These are phyloP conservation scores for Rhodotorula sp. DNA, from an alignment of 1,284 basidiomycete genomes.

Conservation along the genomic window DNA sequence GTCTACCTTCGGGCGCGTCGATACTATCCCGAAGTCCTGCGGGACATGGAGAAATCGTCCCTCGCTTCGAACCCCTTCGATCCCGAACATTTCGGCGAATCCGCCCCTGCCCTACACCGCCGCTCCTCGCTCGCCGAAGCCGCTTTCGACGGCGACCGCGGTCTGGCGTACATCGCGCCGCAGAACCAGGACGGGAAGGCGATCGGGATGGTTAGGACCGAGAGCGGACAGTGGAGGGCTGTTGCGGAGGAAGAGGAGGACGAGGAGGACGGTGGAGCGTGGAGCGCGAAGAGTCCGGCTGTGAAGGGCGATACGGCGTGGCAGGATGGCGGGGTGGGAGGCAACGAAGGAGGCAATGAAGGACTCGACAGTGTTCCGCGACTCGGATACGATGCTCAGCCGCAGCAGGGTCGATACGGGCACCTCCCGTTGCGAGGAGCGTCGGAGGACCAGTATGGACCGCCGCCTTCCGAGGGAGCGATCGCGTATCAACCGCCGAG, in stretches of 20 bases:
- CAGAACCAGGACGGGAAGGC: constrained; percentile 2
- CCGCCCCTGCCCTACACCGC: not conserved
- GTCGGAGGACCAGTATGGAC: not conserved
- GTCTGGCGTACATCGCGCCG: not conserved
- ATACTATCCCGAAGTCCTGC: constrained; percentile 28
- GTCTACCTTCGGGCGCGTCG: constrained; percentile 23
- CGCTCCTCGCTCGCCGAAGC: not conserved
- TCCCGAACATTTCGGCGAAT: not conserved
- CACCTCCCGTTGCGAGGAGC: constrained; percentile 14
- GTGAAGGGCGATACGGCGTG: constrained; percentile 4
- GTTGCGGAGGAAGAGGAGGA: not conserved
- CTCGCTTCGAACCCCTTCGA: not conserved
- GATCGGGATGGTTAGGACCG: constrained; percentile 10
- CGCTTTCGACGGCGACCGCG: constrained; percentile 8
- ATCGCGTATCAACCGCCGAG: not conserved
- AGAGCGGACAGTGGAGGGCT: not conserved
- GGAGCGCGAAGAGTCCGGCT: constrained; percentile 4
- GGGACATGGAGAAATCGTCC: constrained; percentile 20
- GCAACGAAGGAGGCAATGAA: not conserved
- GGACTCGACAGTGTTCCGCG: not conserved
- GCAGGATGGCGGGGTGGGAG: not conserved
- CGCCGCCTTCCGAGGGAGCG: not conserved
- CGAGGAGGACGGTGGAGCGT: not conserved
- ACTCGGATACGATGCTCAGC: not conserved
- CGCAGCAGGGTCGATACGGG: not conserved